Conservation (phyloP, 2,329 filamentous ascomycete species). For the Parascedosporium putredinis region DNA sequence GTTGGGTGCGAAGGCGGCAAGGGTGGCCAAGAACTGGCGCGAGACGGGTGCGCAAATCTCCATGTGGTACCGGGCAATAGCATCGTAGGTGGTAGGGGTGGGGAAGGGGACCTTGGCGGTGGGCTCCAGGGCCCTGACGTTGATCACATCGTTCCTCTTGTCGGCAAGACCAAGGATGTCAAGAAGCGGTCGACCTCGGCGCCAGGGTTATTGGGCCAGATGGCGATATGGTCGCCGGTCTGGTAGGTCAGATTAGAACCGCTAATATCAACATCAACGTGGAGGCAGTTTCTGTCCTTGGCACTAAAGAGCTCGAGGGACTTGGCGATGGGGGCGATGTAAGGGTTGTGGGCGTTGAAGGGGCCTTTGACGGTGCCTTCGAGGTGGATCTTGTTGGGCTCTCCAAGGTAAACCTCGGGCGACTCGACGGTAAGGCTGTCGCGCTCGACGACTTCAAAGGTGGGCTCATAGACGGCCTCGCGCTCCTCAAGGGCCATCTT, state of each 20-base stretch:
- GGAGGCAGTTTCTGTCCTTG: conserved; percentile 87
- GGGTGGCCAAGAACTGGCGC: conserved; percentile 81
- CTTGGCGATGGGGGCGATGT: conserved; percentile 84
- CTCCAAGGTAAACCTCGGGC: conserved; percentile 80
- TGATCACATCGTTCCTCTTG: conserved; percentile 75
- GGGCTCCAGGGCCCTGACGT: conserved; percentile 82
- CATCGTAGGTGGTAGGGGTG: conserved; percentile 91
- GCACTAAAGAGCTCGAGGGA: conserved; percentile 85
- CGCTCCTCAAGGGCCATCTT: conserved; percentile 88
- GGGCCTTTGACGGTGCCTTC: conserved; percentile 76
- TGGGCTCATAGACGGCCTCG: conserved; percentile 89
- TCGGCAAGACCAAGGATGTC: conserved; percentile 62
- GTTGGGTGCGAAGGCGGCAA: conserved; percentile 81
- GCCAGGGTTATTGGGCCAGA: conserved; percentile 95
- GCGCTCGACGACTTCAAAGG: conserved; percentile 72
- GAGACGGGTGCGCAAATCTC: conserved; percentile 94
- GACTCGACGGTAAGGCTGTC: conserved; percentile 64
- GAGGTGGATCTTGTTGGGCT: conserved; percentile 93
- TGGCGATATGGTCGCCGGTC: conserved; percentile 91
- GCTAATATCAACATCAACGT: conserved; percentile 88
- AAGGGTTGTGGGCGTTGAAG: conserved; percentile 94
- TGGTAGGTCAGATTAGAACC: conserved; percentile 87
- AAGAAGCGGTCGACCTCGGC: conserved; percentile 86
- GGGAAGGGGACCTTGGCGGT: conserved; percentile 98
- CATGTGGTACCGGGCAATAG: conserved; percentile 87